Conservation (phyloP, 495 filamentous ascomycete genomes). For the Penicillium salamii region DNA sequence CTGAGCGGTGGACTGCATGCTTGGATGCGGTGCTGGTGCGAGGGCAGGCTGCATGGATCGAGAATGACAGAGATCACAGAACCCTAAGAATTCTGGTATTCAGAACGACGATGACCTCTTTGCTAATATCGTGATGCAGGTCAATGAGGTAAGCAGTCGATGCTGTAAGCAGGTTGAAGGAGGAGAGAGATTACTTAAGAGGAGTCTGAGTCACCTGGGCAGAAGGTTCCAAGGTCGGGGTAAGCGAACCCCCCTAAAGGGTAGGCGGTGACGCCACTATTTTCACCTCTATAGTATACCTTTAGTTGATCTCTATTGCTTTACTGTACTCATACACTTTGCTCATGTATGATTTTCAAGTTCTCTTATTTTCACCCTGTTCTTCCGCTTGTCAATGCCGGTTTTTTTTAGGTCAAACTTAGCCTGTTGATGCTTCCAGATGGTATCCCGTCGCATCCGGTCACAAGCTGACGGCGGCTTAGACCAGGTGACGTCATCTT, state of each 20-base stretch:
- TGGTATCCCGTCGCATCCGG: no score
- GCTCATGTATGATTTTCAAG: no score
- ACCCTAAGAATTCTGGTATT: slow-evolving; percentile 8
- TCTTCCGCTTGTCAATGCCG: no score
- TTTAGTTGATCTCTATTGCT: no score
- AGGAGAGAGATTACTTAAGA: slow-evolving; percentile 26
- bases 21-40: slow-evolving; percentile 57
- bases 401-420: no score
- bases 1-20: slow-evolving; percentile 54
- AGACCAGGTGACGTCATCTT: no score
- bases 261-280: slow-evolving; percentile 18
- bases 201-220: slow-evolving; percentile 10
- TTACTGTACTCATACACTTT: no score
- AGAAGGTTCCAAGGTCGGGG: slow-evolving; percentile 6
- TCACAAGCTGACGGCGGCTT: no score
- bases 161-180: slow-evolving; percentile 26
- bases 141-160: slow-evolving; percentile 45
- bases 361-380: no score
- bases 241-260: slow-evolving; percentile 7
- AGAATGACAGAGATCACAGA: background rate
- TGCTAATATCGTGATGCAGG: slow-evolving; percentile 15
- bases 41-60: slow-evolving; percentile 53
- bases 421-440: no score
- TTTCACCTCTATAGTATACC: no score
- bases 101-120: slow-evolving; percentile 16